These are phyloP conservation scores for Penicillium soppii DNA, from an alignment of 495 filamentous ascomycete species.

Conservation along the genomic window DNA sequence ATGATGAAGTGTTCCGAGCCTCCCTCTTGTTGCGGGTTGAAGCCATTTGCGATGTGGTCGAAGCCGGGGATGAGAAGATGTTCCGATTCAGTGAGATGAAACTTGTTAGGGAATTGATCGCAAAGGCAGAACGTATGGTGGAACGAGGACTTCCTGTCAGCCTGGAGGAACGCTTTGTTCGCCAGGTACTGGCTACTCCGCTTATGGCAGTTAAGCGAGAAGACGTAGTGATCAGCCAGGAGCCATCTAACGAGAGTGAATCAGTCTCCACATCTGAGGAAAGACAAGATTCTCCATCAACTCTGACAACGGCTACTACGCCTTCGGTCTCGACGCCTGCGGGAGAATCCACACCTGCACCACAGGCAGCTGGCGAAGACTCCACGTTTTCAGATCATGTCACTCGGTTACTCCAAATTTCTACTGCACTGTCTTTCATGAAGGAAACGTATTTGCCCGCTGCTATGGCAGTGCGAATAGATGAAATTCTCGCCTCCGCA, in stretches of 20 bases:
- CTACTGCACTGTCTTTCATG: conserved; percentile 75
- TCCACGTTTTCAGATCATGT: conserved; percentile 46
- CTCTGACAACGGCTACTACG: conserved; percentile 36
- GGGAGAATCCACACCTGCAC: conserved; percentile 32
- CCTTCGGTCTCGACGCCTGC: conserved; percentile 44
- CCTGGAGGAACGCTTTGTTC: conserved; percentile 83
- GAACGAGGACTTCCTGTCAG: conserved; percentile 66
- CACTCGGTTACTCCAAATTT: conserved; percentile 65
- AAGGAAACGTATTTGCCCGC: conserved; percentile 66
- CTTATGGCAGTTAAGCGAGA: conserved; percentile 59
- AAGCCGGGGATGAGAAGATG: conserved; percentile 78
- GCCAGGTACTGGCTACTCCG: conserved; percentile 71
- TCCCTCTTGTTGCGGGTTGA: conserved; percentile 54
- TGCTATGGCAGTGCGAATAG: conserved; percentile 47
- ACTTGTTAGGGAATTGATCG: conserved; percentile 62
- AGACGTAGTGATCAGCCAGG: conserved; percentile 26
- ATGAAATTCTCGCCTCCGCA: conserved; percentile 44
- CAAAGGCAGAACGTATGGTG: conserved; percentile 71
- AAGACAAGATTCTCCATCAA: conserved; percentile 32
- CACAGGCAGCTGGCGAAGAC: conserved; percentile 29
- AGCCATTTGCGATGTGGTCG: conserved; percentile 72
- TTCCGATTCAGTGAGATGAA: conserved; percentile 72
- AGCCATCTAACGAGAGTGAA: conserved; percentile 13
- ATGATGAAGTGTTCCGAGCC: conserved; percentile 40
- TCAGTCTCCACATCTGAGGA: conserved; percentile 31